Evolutionary conservation across 441 rosid species (phyloP).

Genomic region (Jatropha podagrica): DNA sequence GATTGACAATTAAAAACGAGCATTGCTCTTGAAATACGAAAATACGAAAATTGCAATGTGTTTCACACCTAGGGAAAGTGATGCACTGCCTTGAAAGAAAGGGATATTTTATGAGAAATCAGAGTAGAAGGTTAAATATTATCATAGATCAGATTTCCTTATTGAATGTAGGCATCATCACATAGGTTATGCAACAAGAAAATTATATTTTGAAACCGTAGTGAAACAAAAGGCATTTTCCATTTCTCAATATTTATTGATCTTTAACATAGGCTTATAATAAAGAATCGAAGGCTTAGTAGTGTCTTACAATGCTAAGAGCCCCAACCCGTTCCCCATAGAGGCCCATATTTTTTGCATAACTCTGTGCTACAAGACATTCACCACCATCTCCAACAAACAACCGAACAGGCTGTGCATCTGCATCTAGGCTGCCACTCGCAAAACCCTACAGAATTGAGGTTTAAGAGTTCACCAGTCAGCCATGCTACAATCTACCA

Average conservation of each 20-base stretch:
- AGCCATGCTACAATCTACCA: slow-evolving; percentile 12
- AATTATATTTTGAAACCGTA: background rate
- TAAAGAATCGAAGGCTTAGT: slow-evolving; percentile 17
- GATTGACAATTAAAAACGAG: background rate
- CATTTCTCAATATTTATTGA: background rate
- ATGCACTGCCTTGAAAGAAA: background rate
- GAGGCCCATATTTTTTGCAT: slow-evolving; percentile 95
- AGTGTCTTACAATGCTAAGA: slow-evolving; percentile 75
- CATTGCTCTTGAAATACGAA: background rate
- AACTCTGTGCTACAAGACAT: slow-evolving; percentile 85
- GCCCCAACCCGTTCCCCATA: slow-evolving; percentile 97
- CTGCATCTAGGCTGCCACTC: slow-evolving; percentile 83
- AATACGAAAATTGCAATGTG: background rate
- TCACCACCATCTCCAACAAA: slow-evolving; percentile 97
- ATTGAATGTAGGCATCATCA: background rate
- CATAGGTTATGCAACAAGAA: background rate
- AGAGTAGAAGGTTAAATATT: background rate
- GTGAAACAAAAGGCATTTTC: background rate
- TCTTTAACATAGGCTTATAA: background rate
- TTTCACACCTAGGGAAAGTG: background rate
- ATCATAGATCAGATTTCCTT: background rate
- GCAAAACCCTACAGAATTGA: slow-evolving; percentile 68
- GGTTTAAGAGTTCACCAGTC: slow-evolving; percentile 14
- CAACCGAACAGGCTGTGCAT: slow-evolving; percentile 75
- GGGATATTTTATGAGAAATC: background rate